Evolutionary conservation across 1,284 basidiomycete genomes (phyloP).

Genomic region (Sanguinoderma infundibulare): DNA sequence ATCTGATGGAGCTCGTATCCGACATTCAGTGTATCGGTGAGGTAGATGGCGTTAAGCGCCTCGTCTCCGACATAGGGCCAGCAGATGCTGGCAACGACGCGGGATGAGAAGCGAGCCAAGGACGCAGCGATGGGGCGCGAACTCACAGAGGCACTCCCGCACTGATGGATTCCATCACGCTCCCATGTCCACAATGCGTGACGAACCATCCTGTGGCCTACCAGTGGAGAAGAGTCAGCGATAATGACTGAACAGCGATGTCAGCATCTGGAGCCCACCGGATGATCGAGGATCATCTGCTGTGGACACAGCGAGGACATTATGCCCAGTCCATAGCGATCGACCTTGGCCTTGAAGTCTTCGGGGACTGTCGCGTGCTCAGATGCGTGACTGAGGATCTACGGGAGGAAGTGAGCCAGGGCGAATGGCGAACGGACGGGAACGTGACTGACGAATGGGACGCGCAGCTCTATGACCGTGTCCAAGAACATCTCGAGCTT

Average conservation of each 20-base stretch:
- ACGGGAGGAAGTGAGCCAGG: not conserved
- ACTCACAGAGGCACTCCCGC: slow-evolving; percentile 28
- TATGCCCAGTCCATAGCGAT: slow-evolving; percentile 17
- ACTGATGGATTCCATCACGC: slow-evolving; percentile 22
- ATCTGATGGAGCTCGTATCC: slow-evolving; percentile 35
- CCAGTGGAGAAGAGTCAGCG: too few relatives aligned
- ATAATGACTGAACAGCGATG: not conserved
- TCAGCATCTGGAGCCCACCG: slow-evolving; percentile 22
- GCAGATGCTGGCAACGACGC: slow-evolving; percentile 27
- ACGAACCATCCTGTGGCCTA: slow-evolving; percentile 30
- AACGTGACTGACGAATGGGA: slow-evolving; percentile 18
- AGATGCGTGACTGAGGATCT: slow-evolving; percentile 30
- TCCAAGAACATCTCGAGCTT: slow-evolving; percentile 22
- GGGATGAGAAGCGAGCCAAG: not conserved
- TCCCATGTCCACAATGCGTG: slow-evolving; percentile 25
- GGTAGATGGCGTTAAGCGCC: slow-evolving; percentile 28
- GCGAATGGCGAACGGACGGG: too few relatives aligned
- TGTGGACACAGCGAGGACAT: slow-evolving; percentile 25
- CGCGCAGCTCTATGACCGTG: slow-evolving; percentile 17
- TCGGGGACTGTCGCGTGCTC: slow-evolving; percentile 18
- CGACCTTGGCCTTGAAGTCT: slow-evolving; percentile 16
- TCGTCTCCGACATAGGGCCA: slow-evolving; percentile 33
- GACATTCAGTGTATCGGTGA: slow-evolving; percentile 25
- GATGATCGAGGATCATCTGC: slow-evolving; percentile 27
- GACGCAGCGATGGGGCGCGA: too few relatives aligned